Evolutionary conservation across 805 yeast species (phyloP).

Genomic region (Lipomyces chichibuensis): DNA sequence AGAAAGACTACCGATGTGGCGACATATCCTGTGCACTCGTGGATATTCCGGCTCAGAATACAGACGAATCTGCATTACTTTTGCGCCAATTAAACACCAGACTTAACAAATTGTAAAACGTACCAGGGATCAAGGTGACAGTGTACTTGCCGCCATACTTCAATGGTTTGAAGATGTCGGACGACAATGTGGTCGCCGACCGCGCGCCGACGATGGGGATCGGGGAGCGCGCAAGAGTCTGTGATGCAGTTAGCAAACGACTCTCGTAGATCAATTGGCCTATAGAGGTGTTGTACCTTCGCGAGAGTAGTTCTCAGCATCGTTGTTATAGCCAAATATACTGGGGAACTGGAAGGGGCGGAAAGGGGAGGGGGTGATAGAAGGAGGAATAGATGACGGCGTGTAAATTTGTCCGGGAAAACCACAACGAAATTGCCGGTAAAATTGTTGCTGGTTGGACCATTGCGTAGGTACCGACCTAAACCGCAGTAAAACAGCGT

Average conservation of each 20-base stretch:
- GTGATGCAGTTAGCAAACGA: slow-evolving; percentile 6
- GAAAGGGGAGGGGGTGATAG: neutral
- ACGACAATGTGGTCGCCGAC: slow-evolving; percentile 61
- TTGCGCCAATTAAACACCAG: neutral
- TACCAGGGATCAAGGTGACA: slow-evolving; percentile 84
- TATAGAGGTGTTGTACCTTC: slow-evolving; percentile 12
- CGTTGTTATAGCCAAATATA: neutral
- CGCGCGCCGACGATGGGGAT: slow-evolving; percentile 34
- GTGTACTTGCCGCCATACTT: slow-evolving; percentile 94
- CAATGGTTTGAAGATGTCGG: slow-evolving; percentile 74
- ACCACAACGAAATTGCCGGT: neutral
- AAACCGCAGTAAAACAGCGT: too few relatives aligned
- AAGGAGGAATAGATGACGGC: neutral
- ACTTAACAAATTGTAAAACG: slow-evolving; percentile 14
- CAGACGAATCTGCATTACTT: neutral
- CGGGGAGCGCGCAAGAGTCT: slow-evolving; percentile 26
- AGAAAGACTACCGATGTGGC: too few relatives aligned
- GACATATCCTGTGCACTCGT: neutral
- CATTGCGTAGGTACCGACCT: slow-evolving; percentile 1
- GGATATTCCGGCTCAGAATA: neutral
- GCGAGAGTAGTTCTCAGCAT: slow-evolving; percentile 28
- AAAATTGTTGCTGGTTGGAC: neutral
- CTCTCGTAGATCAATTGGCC: neutral
- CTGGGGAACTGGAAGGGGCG: neutral
- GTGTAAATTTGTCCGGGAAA: neutral